Evolutionary conservation across 164 flowering plant genomes (phyloP), one percentile per base, ranked within the genome.

Genomic region (Tinospora cordifolia): DNA sequence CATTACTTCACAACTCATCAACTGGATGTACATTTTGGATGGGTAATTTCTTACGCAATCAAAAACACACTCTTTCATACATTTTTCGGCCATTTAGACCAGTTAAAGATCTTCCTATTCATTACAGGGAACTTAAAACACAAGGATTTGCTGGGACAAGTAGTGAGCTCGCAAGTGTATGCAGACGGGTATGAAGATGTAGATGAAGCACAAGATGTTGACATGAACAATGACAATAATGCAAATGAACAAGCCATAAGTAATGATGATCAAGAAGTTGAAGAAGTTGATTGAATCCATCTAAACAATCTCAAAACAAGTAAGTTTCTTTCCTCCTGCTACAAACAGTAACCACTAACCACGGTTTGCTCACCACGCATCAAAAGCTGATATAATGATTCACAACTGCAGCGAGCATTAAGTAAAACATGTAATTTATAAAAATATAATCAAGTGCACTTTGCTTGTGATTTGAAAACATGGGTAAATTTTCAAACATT

Each of bases 81-180:
- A 51, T 17, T 51, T 51, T 8, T 51, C n/a, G 19, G 21, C 3
- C 21, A 17, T n/a, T 8, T 51, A 17, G 59, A 51, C 41, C 7
- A 63, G 17, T 34, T 30, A 46, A 67, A 6, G 57, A 17, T 17
- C 21, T 63, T 63, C 59, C 8, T 14, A 51, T 63, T 12, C 9
- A 30, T 27, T 40, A 63, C 84, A 91, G 97, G 97, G 24, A 91
- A 85, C 77, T 77, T 91, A 24, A 90, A 88, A 76, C 97, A 91
- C 72, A 90, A 91, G 78, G 88, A 91, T 72, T 79, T 91, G 82
- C 74, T 26, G 19, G 97, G 95, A 41, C 90, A 87, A 64, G 86
- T 86, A 40, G 93, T 89, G 71, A 90, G 92, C 80, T 90, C 97
- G 30, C 97, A 91, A 80, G 85, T 80, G 26, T 88, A 89, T 74